Evolutionary conservation across 768 basidiomycete genomes (phyloP).

Genomic region (Auricularia sp.): DNA sequence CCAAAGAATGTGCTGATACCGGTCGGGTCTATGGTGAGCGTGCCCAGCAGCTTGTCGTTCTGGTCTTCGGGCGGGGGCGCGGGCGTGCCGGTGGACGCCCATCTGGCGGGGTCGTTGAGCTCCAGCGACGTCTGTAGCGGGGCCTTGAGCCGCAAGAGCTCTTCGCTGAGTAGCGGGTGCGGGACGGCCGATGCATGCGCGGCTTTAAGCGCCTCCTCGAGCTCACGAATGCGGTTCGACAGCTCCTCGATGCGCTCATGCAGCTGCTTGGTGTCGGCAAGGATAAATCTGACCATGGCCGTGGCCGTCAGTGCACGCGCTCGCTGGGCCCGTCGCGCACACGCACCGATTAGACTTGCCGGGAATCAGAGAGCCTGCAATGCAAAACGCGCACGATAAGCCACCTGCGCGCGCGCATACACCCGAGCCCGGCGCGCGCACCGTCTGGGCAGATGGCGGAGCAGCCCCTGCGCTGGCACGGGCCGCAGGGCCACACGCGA

Average conservation of each 20-base stretch:
- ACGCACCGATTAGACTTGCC: slow-evolving; percentile 61
- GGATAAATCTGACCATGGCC: slow-evolving; percentile 32
- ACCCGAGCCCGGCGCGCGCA: slow-evolving; percentile 15
- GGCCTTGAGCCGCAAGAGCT: slow-evolving; percentile 64
- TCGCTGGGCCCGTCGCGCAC: neutral
- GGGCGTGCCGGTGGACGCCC: neutral
- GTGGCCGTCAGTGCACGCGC: neutral
- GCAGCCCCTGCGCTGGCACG: slow-evolving; percentile 66
- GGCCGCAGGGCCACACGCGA: slow-evolving; percentile 47
- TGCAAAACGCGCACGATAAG: neutral
- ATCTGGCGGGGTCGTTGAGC: neutral
- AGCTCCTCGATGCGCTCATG: slow-evolving; percentile 54
- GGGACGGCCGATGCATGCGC: slow-evolving; percentile 50
- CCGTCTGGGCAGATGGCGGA: slow-evolving; percentile 71
- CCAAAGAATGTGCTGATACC: neutral
- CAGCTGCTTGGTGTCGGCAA: slow-evolving; percentile 61
- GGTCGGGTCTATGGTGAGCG: neutral
- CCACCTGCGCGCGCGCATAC: slow-evolving; percentile 2
- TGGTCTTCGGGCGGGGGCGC: neutral
- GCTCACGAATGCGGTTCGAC: slow-evolving; percentile 47
- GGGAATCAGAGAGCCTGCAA: slow-evolving; percentile 54
- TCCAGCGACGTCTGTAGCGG: slow-evolving; percentile 39
- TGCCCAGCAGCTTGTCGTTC: neutral
- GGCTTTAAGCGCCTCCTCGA: slow-evolving; percentile 58
- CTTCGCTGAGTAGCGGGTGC: slow-evolving; percentile 62